Base-by-base conservation (phyloP, 2,329 filamentous ascomycete genomes). In the Cytospora leucostoma region DNA sequence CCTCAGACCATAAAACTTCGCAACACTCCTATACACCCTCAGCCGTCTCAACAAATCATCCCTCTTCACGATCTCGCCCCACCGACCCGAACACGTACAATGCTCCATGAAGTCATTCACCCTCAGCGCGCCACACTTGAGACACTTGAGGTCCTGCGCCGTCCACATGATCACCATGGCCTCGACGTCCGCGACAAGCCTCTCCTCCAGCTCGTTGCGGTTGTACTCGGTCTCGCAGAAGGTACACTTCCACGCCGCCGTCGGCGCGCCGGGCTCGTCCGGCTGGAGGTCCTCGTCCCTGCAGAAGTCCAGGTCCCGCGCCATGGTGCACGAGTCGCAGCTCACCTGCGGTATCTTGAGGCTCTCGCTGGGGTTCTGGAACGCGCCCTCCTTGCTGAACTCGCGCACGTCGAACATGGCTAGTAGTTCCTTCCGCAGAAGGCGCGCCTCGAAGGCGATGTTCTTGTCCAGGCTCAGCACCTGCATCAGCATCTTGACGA, bases 71-170 rank as follows among this genome's bases (percentile, higher is more conserved):
- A 87, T 91, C 68, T 86, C 86, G 19, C 82, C 83, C 95, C 95
- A 99, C 64, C 85, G 84, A 4, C 95, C 95, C 66, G 91, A 92
- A 79, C 95, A 99, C 12, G 88, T 90, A 76, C 96, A 99, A 76
- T 98, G 93, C 75, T 97, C 94, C 88, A 95, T 93, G 70, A 98
- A 96, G 71, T 97, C 94, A 74, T 97, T 98, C 49, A 91, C 82
- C 72, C 92, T 81, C 47, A 97, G 76, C 69, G 92, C 92, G 37
- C 84, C 86, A 74, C 88, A 90, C 64, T 84, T 82, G 35, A 71
- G 73, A 68, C 95, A 99, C 76, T 92, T 92, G 63, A 98, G 77
- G 74, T 99, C 95, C 78, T 98, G 94, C 38, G 89, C 91, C 67
- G 87, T 83, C 93, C 96, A 99, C 70, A 90, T 87, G 33, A 92